Conservation (phyloP, 2,329 filamentous ascomycete genomes). For the Monosporascus ibericus region DNA sequence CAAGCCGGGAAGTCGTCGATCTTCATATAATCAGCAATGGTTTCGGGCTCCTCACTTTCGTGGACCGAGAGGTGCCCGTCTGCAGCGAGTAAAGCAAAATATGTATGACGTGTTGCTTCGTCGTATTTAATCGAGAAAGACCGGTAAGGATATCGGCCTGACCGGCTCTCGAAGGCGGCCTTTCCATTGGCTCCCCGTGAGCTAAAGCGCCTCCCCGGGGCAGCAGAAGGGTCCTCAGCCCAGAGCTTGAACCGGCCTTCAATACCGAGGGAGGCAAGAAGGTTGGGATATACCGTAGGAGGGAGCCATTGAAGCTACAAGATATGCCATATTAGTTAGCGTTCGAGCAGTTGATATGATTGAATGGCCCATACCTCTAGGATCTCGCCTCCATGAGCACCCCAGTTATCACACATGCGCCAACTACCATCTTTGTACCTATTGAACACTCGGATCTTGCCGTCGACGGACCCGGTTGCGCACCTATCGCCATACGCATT, state of each 20-base stretch:
- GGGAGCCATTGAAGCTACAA: constrained; percentile 85
- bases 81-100: constrained; percentile 76
- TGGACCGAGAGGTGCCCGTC: constrained; percentile 75
- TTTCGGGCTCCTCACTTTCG: constrained; percentile 81
- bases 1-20: constrained; percentile 74
- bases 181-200: constrained; percentile 42
- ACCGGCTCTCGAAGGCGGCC: constrained; percentile 50
- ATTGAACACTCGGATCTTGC: constrained; percentile 88
- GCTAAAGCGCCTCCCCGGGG: constrained; percentile 77
- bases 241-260: constrained; percentile 89
- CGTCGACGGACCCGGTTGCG: constrained; percentile 86
- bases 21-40: constrained; percentile 66
- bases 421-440: constrained; percentile 71
- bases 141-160: constrained; percentile 61
- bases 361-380: constrained; percentile 58
- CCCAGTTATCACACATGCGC: constrained; percentile 81
- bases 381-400: constrained; percentile 84
- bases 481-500: constrained; percentile 90
- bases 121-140: constrained; percentile 82
- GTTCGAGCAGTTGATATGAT: neutral
- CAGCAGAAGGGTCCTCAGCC: constrained; percentile 81
- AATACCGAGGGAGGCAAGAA: constrained; percentile 81
- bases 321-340: constrained; percentile 12
- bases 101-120: constrained; percentile 73
- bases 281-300: constrained; percentile 76